A percentile compares a stretch with the other conserved stretches of the same genome.
Evolutionary conservation across 176 grass and related monocot species (phyloP).

Genomic region (Carex cristatella): DNA sequence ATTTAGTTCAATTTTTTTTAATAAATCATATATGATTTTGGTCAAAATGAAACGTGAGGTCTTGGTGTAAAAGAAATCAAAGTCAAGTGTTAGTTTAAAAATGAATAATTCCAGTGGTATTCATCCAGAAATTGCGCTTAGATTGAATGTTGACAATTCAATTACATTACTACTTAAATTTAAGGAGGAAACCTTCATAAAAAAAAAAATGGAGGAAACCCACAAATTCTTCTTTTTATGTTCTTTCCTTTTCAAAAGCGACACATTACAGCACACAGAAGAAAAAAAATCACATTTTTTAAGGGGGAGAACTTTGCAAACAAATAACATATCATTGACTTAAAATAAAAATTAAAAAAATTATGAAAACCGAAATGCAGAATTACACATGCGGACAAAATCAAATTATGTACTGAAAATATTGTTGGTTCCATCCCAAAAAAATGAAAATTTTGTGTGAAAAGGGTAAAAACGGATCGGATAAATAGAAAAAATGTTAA

Average conservation of each 20-base stretch:
- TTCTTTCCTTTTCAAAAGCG: background rate
- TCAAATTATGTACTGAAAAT: background rate
- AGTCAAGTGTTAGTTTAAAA: background rate
- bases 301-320: background rate
- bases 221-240: background rate
- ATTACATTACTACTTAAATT: background rate
- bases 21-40: background rate
- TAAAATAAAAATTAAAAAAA: background rate
- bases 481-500: background rate
- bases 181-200: background rate
- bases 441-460: background rate
- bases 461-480: background rate
- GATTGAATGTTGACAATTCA: background rate
- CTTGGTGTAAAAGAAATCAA: background rate
- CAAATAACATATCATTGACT: background rate
- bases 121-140: background rate
- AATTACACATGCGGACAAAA: background rate
- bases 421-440: background rate
- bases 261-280: background rate
- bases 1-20: background rate
- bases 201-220: background rate
- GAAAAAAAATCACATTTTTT: too few relatives aligned
- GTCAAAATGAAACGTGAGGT: background rate
- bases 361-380: background rate
- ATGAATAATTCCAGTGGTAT: background rate